These are phyloP conservation scores for Penicillium hordei DNA, from an alignment of 2,329 filamentous ascomycete species.

Conservation along the genomic window DNA sequence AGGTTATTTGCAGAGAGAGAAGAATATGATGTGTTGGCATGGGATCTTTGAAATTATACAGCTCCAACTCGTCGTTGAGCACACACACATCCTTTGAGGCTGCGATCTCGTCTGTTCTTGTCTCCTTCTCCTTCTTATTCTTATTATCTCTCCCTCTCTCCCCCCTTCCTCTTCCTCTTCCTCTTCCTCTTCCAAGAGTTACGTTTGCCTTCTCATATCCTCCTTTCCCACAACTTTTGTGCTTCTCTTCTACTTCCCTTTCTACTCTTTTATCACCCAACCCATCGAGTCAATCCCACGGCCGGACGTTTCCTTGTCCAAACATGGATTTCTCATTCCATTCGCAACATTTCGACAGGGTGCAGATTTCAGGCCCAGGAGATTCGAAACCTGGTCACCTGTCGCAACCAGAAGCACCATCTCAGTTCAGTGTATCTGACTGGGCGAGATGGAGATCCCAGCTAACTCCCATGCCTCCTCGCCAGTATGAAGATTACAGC, in stretches of 20 bases:
- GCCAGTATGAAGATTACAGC: constrained; percentile 17
- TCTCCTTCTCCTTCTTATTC: neutral
- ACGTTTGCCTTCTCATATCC: constrained; percentile 9
- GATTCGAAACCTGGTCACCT: constrained; percentile 18
- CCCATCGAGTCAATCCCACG: neutral
- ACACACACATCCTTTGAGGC: constrained; percentile 3
- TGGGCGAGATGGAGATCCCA: constrained; percentile 28
- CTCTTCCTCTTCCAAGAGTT: constrained; percentile 15
- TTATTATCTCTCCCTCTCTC: neutral
- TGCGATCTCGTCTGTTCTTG: neutral
- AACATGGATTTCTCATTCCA: constrained; percentile 27
- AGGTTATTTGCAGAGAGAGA: constrained; percentile 25
- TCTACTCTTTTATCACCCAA: constrained; percentile 1
- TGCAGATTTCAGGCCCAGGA: constrained; percentile 24
- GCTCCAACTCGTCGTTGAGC: constrained; percentile 22
- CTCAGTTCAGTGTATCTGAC: constrained; percentile 14
- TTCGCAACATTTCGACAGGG: constrained; percentile 20
- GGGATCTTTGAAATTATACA: constrained; percentile 15
- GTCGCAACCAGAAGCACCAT: constrained; percentile 20
- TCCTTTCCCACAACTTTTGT: neutral
- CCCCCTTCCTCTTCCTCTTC: constrained; percentile 14
- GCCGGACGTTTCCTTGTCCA: neutral
- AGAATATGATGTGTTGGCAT: constrained; percentile 23
- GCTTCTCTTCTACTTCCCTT: constrained; percentile 3
- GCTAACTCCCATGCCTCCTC: constrained; percentile 17